These are phyloP conservation scores for Aspergillus carbonarius DNA, from an alignment of 2,329 filamentous ascomycete species.

Conservation along the genomic window DNA sequence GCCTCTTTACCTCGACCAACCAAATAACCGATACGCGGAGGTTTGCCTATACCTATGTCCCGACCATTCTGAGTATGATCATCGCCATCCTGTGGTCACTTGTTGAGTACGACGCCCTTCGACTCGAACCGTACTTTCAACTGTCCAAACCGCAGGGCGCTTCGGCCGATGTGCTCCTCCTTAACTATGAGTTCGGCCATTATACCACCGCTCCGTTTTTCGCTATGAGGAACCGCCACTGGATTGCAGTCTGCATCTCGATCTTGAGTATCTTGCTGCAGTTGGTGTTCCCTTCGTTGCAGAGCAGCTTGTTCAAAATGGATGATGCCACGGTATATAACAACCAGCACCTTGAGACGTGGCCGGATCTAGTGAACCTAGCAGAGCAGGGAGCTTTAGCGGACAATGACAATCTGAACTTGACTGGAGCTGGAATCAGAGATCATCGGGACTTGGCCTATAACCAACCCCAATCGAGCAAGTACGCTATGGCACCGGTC, in stretches of 20 bases:
- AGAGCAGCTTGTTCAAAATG: slow-evolving; percentile 4
- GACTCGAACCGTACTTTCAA: slow-evolving; percentile 10
- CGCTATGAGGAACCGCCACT: slow-evolving; percentile 7
- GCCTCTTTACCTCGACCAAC: slow-evolving; percentile 1
- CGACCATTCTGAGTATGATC: slow-evolving; percentile 4
- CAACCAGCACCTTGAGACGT: slow-evolving; percentile 4
- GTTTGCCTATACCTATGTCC: slow-evolving; percentile 8
- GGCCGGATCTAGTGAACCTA: slow-evolving; percentile 2
- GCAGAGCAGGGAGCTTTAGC: not conserved
- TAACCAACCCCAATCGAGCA: not conserved
- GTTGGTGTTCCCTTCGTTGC: slow-evolving; percentile 3
- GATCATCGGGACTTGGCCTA: not conserved
- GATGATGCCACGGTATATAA: slow-evolving; percentile 2
- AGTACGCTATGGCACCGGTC: slow-evolving; percentile 7
- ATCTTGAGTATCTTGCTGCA: slow-evolving; percentile 7
- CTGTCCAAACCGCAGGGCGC: slow-evolving; percentile 5
- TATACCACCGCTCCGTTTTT: slow-evolving; percentile 7
- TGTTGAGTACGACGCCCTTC: slow-evolving; percentile 9
- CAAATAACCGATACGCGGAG: not conserved
- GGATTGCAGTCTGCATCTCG: slow-evolving; percentile 7
- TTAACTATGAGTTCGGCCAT: slow-evolving; percentile 10
- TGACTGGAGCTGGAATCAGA: not conserved
- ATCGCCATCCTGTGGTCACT: slow-evolving; percentile 8
- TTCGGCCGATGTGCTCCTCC: slow-evolving; percentile 7
- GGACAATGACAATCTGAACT: not conserved